Base-by-base conservation (phyloP, 371 early-diverging fungal genomes). In the Mortierella sp. region DNA sequence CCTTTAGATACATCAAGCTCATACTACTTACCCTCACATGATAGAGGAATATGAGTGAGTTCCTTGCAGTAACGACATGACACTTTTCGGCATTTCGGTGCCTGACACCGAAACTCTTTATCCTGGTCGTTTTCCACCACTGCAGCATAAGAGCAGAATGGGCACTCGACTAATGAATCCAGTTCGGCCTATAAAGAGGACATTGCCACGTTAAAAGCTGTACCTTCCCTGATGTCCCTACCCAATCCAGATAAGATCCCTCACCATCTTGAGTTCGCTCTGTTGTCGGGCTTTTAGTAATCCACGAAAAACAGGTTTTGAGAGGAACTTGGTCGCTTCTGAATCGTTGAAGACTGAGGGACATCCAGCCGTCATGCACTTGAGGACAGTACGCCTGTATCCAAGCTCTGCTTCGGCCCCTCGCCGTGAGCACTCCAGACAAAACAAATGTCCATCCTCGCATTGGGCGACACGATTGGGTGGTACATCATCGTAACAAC, bases 381-480 rank as follows among this genome's bases (percentile, higher is more conserved):
- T 81, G 14, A 86, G 51, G 9, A 80, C 72, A 0, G 83, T 81
- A 10, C 82, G 61, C 47, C 80, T 59, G 30, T 79, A 64, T 16
- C 86, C 84, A 1, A 86, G 72, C 31, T 72, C 67, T 16, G 66
- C 72, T 34, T 86, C 86, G 26, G 83, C 81, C 0, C 71, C 74
- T 18, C 73, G 64, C 9, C 79, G 53, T 13, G 82, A 81, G 50
- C 86, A 86, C 23, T 82, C 78, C 24, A 72, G 51, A 47, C 86
- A 86, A 46, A 86, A 85, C 39, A 83, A 46, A 63, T 86, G 86
- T 0, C 82, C 86, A 9, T 86, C 84, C 26, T 81, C 79, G 39
- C 86, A 86, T 45, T 76, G 71, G 0, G 81, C 72, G 59, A 81
- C 72, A 27, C 80, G 54, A 55, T 64, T 63, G 3, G 72, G 58